phyloP scores from a whole-genome alignment of 805 yeast species.

The Teunomyces lycoperdinae region DNA sequence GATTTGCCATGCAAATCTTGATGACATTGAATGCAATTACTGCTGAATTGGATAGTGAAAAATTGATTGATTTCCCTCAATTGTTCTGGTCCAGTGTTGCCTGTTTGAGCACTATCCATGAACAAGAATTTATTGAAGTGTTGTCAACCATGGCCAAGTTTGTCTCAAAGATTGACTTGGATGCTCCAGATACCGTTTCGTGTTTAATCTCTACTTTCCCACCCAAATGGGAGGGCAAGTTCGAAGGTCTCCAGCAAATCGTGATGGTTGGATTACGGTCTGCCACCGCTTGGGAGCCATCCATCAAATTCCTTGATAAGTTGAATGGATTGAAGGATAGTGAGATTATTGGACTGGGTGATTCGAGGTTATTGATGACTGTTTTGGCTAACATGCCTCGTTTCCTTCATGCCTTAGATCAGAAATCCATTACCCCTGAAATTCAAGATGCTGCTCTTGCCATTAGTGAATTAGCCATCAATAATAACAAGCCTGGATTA shows the following conservation, averaged over 20 bases:
- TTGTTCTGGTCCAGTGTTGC: conserved; percentile 95
- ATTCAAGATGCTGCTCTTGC: conserved; percentile 39
- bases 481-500: conserved; percentile 53
- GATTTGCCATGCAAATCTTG: conserved; percentile 93
- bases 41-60: conserved; percentile 76
- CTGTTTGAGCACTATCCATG: conserved; percentile 83
- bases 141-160: conserved; percentile 79
- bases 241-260: conserved; percentile 80
- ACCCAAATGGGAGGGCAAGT: conserved; percentile 91
- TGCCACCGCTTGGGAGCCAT: conserved; percentile 71
- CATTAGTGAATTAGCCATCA: conserved; percentile 60
- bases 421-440: conserved; percentile 46
- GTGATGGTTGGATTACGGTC: conserved; percentile 84
- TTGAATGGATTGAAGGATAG: conserved; percentile 65
- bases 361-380: conserved; percentile 66
- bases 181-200: conserved; percentile 79
- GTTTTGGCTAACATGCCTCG: conserved; percentile 80
- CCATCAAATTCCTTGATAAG: conserved; percentile 70
- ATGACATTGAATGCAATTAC: conserved; percentile 94
- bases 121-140: conserved; percentile 88
- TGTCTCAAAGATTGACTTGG: conserved; percentile 81
- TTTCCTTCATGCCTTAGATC: conserved; percentile 75
- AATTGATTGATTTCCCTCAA: conserved; percentile 85
- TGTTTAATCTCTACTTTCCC: conserved; percentile 87
- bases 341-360: conserved; percentile 72